Evolutionary conservation across 805 yeast genomes (phyloP), one percentile per base, ranked within the genome.

Genomic region (Saturnispora besseyi): DNA sequence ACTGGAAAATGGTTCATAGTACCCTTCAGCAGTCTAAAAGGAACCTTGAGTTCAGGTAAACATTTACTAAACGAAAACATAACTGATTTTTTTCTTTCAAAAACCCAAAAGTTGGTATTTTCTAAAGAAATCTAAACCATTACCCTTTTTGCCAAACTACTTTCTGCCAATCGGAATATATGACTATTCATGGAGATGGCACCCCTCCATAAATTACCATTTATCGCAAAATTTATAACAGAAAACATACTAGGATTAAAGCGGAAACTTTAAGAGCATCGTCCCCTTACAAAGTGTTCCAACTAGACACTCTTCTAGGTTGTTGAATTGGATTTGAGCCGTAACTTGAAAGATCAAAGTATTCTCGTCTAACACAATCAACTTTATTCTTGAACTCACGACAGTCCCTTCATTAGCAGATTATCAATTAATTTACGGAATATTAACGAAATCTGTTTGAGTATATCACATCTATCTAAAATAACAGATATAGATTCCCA

Each of bases 101-200:
- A n/a, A 18, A 7, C 9, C 9, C 9, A 26, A 36, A 36, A 33
- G 15, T 26, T 21, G 22, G 5, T 11, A 18, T 46, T 13, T n/a
- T 12, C 4, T 10, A 13, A 13, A 12, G 36, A 26, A 33, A 40
- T 32, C 49, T 40, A 5, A 15, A 37, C 5, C 13, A 22, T 29
- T 36, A 36, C 40, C 15, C 29, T 8, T 43, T 43, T 43, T 5
- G 45, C 12, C 15, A 10, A 10, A 11, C 13, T 31, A 24, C 30
- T 43, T 43, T 43, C 45, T 43, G 45, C 45, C 34, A 43, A 43
- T 43, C 45, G 40, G 40, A 18, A 36, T 18, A 36, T 18, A 36
- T 36, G 15, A 22, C 40, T 18, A 18, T 36, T 36, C 40, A 36
- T 18, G 40, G 45, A 18, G 4, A 30, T 8, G n/a, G 15, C 13